A percentile compares a stretch with the other conserved stretches of the same genome.
These are phyloP conservation scores for Vigna trinervia DNA, from an alignment of 306 rosid genomes.

Conservation along the genomic window DNA sequence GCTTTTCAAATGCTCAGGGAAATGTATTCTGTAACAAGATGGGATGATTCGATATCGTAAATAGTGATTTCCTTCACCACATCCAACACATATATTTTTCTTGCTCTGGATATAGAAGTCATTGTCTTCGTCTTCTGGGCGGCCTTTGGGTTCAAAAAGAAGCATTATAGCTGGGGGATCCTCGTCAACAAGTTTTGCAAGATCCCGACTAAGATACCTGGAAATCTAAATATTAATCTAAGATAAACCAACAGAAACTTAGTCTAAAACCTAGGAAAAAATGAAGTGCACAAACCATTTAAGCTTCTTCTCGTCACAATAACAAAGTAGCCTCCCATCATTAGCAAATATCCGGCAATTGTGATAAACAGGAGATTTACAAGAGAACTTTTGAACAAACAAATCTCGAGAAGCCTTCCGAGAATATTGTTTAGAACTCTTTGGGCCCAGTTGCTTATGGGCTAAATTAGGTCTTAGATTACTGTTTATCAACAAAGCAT, in stretches of 20 bases:
- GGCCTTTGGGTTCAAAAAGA: constrained; percentile 98
- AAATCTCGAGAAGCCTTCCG: constrained; percentile 82
- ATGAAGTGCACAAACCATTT: constrained; percentile 76
- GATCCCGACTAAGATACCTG: constrained; percentile 85
- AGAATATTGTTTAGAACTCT: constrained; percentile 58
- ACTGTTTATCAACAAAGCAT: constrained; percentile 69
- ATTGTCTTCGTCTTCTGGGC: constrained; percentile 96
- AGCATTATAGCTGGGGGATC: constrained; percentile 92
- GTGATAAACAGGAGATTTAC: constrained; percentile 97
- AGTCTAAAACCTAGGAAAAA: constrained; percentile 10
- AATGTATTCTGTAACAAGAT: constrained; percentile 94
- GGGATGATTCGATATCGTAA: constrained; percentile 94
- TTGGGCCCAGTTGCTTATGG: constrained; percentile 57
- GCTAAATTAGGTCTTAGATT: constrained; percentile 56
- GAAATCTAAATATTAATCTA: constrained; percentile 43
- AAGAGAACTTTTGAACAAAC: constrained; percentile 89
- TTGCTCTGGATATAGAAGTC: constrained; percentile 94
- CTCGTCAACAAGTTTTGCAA: constrained; percentile 82
- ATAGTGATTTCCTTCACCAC: constrained; percentile 93
- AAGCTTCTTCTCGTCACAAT: constrained; percentile 91
- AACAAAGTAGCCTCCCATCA: constrained; percentile 96
- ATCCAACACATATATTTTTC: constrained; percentile 95
- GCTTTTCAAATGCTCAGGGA: constrained; percentile 96
- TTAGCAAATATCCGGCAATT: constrained; percentile 93
- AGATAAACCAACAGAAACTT: constrained; percentile 33